Conservation (phyloP, 192 early-diverging fungal genomes). For the Phlyctochytrium bullatum region DNA sequence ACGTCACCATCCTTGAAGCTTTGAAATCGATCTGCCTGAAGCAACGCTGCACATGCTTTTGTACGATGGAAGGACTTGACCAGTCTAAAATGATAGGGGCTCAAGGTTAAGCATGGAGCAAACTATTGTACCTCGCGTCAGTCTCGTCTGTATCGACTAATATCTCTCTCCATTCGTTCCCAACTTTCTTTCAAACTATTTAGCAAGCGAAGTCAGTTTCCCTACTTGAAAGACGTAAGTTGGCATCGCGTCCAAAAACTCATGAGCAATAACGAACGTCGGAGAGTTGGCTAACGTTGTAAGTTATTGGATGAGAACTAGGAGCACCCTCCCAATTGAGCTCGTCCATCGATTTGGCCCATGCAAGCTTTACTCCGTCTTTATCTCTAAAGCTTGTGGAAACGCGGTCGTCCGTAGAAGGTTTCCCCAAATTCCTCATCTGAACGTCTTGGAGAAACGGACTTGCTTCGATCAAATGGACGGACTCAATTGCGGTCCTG, state of each 20-base stretch:
- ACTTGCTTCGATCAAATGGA: conserved; percentile 86
- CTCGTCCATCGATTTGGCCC: too few relatives aligned
- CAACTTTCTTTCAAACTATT: conserved; percentile 46
- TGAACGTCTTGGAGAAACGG: conserved; percentile 62
- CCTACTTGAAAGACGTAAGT: conserved; percentile 77
- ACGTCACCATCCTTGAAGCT: conserved; percentile 68
- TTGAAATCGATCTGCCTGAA: conserved; percentile 27
- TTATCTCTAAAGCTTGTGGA: too few relatives aligned
- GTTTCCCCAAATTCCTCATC: conserved; percentile 17
- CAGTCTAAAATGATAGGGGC: conserved; percentile 73
- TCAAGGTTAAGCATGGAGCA: conserved; percentile 19
- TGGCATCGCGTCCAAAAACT: conserved; percentile 97
- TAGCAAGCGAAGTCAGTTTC: background rate
- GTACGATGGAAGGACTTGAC: conserved; percentile 66
- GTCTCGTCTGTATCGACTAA: conserved; percentile 80
- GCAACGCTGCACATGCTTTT: conserved; percentile 31
- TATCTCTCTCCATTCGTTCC: conserved; percentile 86
- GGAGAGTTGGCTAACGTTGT: too few relatives aligned
- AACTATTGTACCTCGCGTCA: conserved; percentile 35
- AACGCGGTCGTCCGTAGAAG: too few relatives aligned
- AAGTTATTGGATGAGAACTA: too few relatives aligned
- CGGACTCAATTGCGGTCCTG: conserved; percentile 52
- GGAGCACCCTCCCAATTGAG: too few relatives aligned
- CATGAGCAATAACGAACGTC: conserved; percentile 79
- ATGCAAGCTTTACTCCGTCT: too few relatives aligned